A percentile compares a stretch with the other conserved stretches of the same genome.
These are phyloP conservation scores for Entomortierella beljakovae DNA, from an alignment of 192 early-diverging fungal species.

Conservation along the genomic window DNA sequence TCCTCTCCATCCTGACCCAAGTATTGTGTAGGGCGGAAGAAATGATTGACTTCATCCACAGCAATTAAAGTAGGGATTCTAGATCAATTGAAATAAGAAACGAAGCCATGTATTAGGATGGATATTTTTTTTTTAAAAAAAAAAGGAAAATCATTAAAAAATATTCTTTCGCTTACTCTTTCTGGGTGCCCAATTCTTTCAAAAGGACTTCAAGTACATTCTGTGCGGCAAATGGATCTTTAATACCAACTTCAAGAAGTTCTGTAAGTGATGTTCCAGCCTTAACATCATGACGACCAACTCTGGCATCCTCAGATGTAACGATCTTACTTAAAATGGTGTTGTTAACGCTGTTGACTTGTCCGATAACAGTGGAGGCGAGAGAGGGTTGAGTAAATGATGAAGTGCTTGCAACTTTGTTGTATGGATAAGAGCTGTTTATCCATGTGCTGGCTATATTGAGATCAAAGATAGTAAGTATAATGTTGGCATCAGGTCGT, in stretches of 20 bases:
- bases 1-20: slow-evolving; percentile 46
- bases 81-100: neutral
- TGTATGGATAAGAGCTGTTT: slow-evolving; percentile 59
- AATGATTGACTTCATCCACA: slow-evolving; percentile 63
- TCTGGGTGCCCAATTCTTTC: slow-evolving; percentile 54
- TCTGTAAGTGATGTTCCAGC: slow-evolving; percentile 41
- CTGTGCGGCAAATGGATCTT: slow-evolving; percentile 54
- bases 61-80: slow-evolving; percentile 63
- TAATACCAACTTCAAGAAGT: slow-evolving; percentile 57
- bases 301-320: slow-evolving; percentile 18
- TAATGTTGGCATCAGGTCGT: no score
- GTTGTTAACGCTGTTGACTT: slow-evolving; percentile 56
- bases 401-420: slow-evolving; percentile 37
- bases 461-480: neutral
- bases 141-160: neutral
- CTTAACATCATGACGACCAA: slow-evolving; percentile 51
- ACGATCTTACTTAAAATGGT: slow-evolving; percentile 42
- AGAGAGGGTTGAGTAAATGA: slow-evolving; percentile 62
- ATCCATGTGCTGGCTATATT: slow-evolving; percentile 56
- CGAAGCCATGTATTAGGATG: neutral
- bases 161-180: slow-evolving; percentile 27
- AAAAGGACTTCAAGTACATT: slow-evolving; percentile 60
- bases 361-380: slow-evolving; percentile 45
- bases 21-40: slow-evolving; percentile 62
- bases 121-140: neutral